A percentile compares a stretch with the other conserved stretches of the same genome.
Evolutionary conservation across 139 green algal species (phyloP).

Genomic region (Chlamydomonas eustigma): DNA sequence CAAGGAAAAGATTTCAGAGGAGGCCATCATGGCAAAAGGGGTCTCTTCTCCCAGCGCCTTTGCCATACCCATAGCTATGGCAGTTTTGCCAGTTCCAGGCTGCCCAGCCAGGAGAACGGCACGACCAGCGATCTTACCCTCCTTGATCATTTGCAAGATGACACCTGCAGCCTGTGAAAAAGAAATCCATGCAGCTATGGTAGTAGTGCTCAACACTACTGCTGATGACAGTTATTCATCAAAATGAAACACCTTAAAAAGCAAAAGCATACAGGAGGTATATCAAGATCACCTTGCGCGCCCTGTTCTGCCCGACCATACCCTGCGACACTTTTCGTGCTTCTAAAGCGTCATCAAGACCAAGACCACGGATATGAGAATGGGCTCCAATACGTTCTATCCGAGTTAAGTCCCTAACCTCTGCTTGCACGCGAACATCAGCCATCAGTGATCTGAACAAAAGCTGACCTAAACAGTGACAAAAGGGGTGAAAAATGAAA

Average conservation of each 20-base stretch:
- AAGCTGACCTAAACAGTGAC: no score
- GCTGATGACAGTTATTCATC: no score
- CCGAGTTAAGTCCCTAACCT: constrained; percentile 87
- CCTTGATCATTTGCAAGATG: constrained; percentile 94
- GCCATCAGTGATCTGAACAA: constrained; percentile 20
- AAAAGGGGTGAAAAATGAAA: no score
- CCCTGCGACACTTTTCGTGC: constrained; percentile 88
- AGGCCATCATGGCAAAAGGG: constrained; percentile 97
- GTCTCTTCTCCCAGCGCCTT: constrained; percentile 95
- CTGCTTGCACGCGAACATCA: constrained; percentile 70
- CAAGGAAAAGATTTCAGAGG: constrained; percentile 95
- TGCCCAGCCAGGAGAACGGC: constrained; percentile 92
- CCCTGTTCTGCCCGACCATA: constrained; percentile 91
- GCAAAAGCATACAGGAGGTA: no score
- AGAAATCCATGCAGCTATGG: no score
- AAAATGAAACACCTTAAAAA: no score
- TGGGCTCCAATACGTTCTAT: constrained; percentile 97
- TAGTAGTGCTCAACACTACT: no score
- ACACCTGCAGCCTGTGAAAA: constrained; percentile 80
- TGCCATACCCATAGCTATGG: constrained; percentile 96
- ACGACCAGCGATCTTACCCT: constrained; percentile 93
- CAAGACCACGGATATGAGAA: constrained; percentile 95
- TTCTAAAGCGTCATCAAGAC: constrained; percentile 92
- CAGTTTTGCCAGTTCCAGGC: constrained; percentile 96
- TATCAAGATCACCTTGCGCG: constrained; percentile 81